Evolutionary conservation across 164 flowering plant genomes (phyloP), one percentile per base, ranked within the genome.

Genomic region (Kalanchoe fedtschenkoi): DNA sequence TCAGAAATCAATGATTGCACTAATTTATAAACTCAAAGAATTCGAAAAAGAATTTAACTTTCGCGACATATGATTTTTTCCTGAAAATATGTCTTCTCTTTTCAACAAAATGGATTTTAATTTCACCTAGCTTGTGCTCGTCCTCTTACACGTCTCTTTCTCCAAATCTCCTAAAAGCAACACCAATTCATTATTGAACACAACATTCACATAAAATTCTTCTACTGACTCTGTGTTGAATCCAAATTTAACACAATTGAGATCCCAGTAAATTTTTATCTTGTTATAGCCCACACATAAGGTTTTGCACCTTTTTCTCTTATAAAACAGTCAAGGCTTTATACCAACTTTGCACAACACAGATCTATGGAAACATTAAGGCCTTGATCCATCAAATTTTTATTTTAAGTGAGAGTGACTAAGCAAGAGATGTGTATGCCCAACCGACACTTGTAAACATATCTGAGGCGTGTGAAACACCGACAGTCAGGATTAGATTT

Each of bases 301-400:
- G 42, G 43, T 73, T 62, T 76, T 76, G n/a, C 55, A 71, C 66
- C 82, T 76, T 70, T 66, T 71, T 64, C 71, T 70, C 68, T 74
- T 74, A 5, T 73, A 66, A 75, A 80, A 82, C 63, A 76, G 41
- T 81, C 83, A 79, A 10, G 81, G 86, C 61, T 82, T 82, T 22
- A 82, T 70, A 47, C 78, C 87, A 39, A 78, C 74, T 69, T 76
- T 78, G 60, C 81, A 78, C 5, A 78, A 46, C 70, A 73, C 2
- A 68, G 80, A 59, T 70, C 79, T 28, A 83, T 68, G 37, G 70
- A 77, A 59, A 83, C 67, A 64, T 74, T 71, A 7, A 83, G 63
- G 58, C 80, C 76, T 68, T 83, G 87, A 65, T 83, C 85, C 80
- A 83, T 78, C 73, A 83, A 64, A 65, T 57, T 77, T 62, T 81